Percentiles rank a stretch among this genome's conserved stretches.
These are phyloP conservation scores for Phytophthora hybrid DNA, from an alignment of 352 stramenopile genomes.

Conservation along the genomic window DNA sequence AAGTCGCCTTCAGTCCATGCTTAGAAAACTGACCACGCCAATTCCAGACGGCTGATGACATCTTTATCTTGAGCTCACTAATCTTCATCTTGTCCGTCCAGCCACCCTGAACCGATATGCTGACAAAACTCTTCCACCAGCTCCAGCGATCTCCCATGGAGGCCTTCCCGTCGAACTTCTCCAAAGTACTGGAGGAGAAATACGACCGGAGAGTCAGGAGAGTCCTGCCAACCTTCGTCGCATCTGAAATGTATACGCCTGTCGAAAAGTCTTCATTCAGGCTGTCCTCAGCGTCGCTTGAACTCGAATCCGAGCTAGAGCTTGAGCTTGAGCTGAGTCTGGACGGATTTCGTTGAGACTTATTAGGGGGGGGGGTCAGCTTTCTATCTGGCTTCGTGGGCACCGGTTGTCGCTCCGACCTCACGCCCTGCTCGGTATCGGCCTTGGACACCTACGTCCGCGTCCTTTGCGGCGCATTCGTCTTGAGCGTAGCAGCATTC, in stretches of 20 bases:
- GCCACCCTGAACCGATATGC: constrained; percentile 3
- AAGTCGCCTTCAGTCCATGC: not conserved
- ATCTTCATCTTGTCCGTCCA: not conserved
- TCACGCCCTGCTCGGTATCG: no score
- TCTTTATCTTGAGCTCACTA: constrained; percentile 7
- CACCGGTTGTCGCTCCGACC: no score
- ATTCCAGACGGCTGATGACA: not conserved
- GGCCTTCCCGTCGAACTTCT: constrained; percentile 1
- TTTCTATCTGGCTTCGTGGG: no score
- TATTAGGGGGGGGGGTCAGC: no score
- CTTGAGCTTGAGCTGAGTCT: no score
- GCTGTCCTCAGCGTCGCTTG: not conserved
- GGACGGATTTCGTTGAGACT: not conserved
- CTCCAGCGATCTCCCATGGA: not conserved
- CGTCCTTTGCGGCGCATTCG: no score
- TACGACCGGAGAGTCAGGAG: not conserved
- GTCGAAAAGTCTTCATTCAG: no score
- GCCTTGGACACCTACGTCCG: no score
- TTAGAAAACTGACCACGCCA: constrained; percentile 2
- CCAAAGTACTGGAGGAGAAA: not conserved
- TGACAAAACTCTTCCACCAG: constrained; percentile 5
- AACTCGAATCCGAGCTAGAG: no score
- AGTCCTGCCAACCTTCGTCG: not conserved
- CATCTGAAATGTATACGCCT: not conserved
- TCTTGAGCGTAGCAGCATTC: no score